A percentile compares a stretch with the other conserved stretches of the same genome.
phyloP scores from a whole-genome alignment of 345 rosid genomes.

The Jatropha curcas region DNA sequence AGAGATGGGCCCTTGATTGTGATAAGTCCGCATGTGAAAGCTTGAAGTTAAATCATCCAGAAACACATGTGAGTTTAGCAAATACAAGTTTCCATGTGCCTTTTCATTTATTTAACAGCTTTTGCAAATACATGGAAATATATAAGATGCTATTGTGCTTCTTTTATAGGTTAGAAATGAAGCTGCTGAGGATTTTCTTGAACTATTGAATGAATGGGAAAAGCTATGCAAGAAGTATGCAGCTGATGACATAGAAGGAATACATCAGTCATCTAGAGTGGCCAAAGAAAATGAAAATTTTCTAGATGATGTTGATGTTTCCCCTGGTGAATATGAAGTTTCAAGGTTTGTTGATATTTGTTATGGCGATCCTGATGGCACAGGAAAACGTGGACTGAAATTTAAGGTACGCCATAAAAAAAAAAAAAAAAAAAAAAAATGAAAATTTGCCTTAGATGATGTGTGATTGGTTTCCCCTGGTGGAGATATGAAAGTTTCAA shows the following conservation, averaged over 20 bases:
- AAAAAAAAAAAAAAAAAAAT: background rate
- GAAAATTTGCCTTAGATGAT: constrained; percentile 34
- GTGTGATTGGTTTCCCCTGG: constrained; percentile 41
- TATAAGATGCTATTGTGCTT: constrained; percentile 1
- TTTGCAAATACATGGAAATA: constrained; percentile 4
- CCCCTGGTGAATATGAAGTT: constrained; percentile 71
- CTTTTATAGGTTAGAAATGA: constrained; percentile 75
- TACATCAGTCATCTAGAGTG: constrained; percentile 21
- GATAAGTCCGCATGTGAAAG: constrained; percentile 75
- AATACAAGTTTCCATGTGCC: background rate
- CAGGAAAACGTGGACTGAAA: constrained; percentile 62
- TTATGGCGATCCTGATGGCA: constrained; percentile 72
- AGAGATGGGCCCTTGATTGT: constrained; percentile 92
- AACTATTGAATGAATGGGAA: constrained; percentile 82
- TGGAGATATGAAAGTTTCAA: constrained; percentile 75
- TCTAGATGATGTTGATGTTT: constrained; percentile 33
- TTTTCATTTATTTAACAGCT: background rate
- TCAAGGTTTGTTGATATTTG: constrained; percentile 68
- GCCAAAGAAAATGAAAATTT: constrained; percentile 31
- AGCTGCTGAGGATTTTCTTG: constrained; percentile 79
- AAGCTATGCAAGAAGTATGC: constrained; percentile 68
- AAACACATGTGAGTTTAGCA: constrained; percentile 53
- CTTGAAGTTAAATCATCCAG: constrained; percentile 84
- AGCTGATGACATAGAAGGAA: constrained; percentile 21
- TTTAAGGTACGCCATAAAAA: constrained; percentile 58